Percentiles rank a stretch among this genome's conserved stretches.
Conservation (phyloP, 225 moss, liverwort and hornwort species). For the Anthoceros angustus region DNA sequence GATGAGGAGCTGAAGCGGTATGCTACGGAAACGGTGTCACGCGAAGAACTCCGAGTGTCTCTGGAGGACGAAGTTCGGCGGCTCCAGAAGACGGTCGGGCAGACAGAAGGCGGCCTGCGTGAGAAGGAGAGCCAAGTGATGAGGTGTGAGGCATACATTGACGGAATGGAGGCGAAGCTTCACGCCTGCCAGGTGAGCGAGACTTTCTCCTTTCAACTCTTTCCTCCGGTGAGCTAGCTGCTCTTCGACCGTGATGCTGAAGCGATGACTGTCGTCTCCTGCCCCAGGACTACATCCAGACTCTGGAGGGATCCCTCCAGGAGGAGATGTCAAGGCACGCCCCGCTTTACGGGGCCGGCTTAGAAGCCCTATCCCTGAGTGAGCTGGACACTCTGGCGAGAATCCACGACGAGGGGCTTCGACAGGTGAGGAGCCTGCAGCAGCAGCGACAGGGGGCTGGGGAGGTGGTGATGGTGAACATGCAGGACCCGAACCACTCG, state of each 20-base stretch:
- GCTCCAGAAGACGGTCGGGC: constrained; percentile 90
- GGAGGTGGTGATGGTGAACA: constrained; percentile 65
- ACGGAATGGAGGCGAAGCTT: constrained; percentile 96
- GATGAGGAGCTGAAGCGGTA: constrained; percentile 96
- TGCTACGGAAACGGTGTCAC: constrained; percentile 77
- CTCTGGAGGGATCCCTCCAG: constrained; percentile 80
- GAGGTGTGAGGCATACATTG: constrained; percentile 98
- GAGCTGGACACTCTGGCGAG: constrained; percentile 88
- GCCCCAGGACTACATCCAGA: constrained; percentile 86
- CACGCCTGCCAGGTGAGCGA: constrained; percentile 83
- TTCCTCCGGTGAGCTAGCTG: background rate
- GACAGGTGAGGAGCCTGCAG: constrained; percentile 72
- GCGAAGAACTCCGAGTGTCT: constrained; percentile 87
- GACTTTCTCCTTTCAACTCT: background rate
- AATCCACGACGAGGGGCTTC: constrained; percentile 91
- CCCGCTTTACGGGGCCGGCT: constrained; percentile 83
- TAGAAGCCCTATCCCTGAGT: constrained; percentile 79
- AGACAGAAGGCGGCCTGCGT: constrained; percentile 91
- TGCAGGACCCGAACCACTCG: constrained; percentile 69
- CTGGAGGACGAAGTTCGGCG: constrained; percentile 98
- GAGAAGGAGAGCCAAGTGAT: constrained; percentile 99
- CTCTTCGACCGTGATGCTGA: background rate
- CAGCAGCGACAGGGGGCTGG: constrained; percentile 64
- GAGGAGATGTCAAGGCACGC: constrained; percentile 99
- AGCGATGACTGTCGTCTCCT: too few relatives aligned